phyloP scores from a whole-genome alignment of 441 rosid genomes.

The Syzygium malaccense region DNA sequence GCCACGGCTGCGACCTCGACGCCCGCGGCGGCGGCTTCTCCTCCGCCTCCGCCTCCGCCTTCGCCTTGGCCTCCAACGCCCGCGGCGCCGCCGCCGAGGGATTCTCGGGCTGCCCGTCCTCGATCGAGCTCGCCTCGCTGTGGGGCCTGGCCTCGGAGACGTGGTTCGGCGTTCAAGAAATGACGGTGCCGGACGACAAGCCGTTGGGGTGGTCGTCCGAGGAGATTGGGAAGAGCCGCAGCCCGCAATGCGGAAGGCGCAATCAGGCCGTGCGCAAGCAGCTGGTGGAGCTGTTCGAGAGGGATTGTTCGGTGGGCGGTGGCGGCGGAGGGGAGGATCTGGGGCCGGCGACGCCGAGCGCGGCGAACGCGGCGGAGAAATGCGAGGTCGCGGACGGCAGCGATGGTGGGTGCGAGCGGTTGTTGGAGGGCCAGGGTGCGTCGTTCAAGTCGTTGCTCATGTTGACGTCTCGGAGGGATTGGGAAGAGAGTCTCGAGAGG shows the following conservation, averaged over 20 bases:
- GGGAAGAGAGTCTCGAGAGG: background rate
- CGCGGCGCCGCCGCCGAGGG: conserved; percentile 47
- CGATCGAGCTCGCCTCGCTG: conserved; percentile 44
- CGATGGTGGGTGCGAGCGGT: background rate
- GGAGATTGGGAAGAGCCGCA: conserved; percentile 24
- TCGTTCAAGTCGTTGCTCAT: conserved; percentile 1
- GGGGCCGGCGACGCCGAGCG: conserved; percentile 23
- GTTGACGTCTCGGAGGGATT: background rate
- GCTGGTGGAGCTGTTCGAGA: conserved; percentile 46
- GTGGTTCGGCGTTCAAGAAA: conserved; percentile 37
- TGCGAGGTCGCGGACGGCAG: conserved; percentile 9
- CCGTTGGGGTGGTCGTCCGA: background rate
- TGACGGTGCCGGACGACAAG: conserved; percentile 39
- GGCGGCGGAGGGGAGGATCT: conserved; percentile 32
- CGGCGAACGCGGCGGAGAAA: conserved; percentile 18
- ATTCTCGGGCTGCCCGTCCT: conserved; percentile 67
- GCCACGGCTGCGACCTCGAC: conserved; percentile 71
- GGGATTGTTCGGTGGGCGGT: conserved; percentile 16
- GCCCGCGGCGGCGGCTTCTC: conserved; percentile 39
- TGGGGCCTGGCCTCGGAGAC: conserved; percentile 36
- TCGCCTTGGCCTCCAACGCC: conserved; percentile 31
- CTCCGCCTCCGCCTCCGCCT: background rate
- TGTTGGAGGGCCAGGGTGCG: background rate
- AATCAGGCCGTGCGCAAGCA: conserved; percentile 54
- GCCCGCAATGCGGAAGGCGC: conserved; percentile 40